These are phyloP conservation scores for Nitzschia palea DNA, from an alignment of 108 stramenopile species.

Conservation along the genomic window DNA sequence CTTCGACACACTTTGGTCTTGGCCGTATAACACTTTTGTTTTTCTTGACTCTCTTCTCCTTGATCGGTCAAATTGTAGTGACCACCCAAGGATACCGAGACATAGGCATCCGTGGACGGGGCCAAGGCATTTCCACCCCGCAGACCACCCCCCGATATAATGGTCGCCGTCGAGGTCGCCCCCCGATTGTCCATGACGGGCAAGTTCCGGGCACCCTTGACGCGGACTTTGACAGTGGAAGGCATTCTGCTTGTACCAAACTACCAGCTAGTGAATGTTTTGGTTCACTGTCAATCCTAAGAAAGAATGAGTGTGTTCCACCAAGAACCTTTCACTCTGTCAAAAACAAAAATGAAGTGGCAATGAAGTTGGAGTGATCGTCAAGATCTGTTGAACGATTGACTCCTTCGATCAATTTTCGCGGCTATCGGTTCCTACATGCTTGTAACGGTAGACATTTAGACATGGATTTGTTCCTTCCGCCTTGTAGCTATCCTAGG, in stretches of 20 bases:
- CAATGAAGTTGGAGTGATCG: too few species aligned
- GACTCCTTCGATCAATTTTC: too few species aligned
- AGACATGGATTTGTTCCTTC: too few species aligned
- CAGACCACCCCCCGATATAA: constrained; percentile 1
- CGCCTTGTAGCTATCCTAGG: too few species aligned
- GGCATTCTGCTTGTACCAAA: constrained; percentile 60
- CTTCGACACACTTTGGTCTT: constrained; percentile 74
- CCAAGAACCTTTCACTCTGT: too few species aligned
- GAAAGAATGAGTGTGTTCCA: too few species aligned
- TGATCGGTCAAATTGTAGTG: constrained; percentile 62
- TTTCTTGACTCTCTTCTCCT: constrained; percentile 51
- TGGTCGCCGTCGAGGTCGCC: background rate
- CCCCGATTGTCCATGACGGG: constrained; percentile 67
- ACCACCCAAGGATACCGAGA: constrained; percentile 69
- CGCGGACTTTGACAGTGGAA: constrained; percentile 90
- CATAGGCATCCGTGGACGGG: constrained; percentile 64
- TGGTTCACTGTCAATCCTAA: too few species aligned
- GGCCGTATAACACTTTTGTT: constrained; percentile 82
- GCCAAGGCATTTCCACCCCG: constrained; percentile 1
- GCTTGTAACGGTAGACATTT: too few species aligned
- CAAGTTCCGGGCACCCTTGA: constrained; percentile 88
- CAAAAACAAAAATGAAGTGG: too few species aligned
- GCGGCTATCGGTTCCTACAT: too few species aligned
- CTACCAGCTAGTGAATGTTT: too few species aligned
- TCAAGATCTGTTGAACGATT: too few species aligned